Evolutionary conservation across 805 yeast species (phyloP), one percentile per base, ranked within the genome.

Genomic region (Wickerhamomyces bisporus): DNA sequence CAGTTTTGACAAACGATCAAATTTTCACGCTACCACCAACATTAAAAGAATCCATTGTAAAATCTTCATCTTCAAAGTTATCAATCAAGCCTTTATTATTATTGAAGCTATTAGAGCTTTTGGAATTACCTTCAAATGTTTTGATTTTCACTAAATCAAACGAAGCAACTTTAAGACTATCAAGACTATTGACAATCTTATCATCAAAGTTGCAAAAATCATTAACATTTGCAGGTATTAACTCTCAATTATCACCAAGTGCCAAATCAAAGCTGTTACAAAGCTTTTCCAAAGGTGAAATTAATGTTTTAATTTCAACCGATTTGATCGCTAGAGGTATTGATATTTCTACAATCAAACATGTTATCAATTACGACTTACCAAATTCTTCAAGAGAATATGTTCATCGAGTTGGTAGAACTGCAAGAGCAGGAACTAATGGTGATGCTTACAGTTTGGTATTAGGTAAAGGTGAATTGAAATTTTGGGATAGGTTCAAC

Each of bases 271-370:
- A 74, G 47, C 64, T 80, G 1, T 65, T 93, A 38, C 68, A 73
- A 29, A 69, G 70, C 6, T 89, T 93, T 53, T 66, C 75, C 12
- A 51, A 57, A 3, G 79, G 78, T 14, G 66, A 71, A 2, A 63
- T 77, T 34, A 64, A 70, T 30, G 54, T 87, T 26, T 66, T 75
- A 58, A 80, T 74, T 42, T 88, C 86, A 19, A 93, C 98, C 0
- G 99, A 93, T 63, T 69, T 93, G 50, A 83, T 93, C 59, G 85
- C 97, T n/a, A 79, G 99, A 63, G 99, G 99, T 65, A 75, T 93
- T 35, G 96, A 91, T 62, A 71, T 93, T 32, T 62, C 71, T 13
- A 70, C 77, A 4, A 75, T 93, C 34, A 70, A 76, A 31, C 75
- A 77, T 44, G 96, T 93, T 11, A 65, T 93, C 36, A 93, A 93